These are phyloP conservation scores for Rhodomyrtus psidioides DNA, from an alignment of 441 rosid genomes.

Conservation along the genomic window DNA sequence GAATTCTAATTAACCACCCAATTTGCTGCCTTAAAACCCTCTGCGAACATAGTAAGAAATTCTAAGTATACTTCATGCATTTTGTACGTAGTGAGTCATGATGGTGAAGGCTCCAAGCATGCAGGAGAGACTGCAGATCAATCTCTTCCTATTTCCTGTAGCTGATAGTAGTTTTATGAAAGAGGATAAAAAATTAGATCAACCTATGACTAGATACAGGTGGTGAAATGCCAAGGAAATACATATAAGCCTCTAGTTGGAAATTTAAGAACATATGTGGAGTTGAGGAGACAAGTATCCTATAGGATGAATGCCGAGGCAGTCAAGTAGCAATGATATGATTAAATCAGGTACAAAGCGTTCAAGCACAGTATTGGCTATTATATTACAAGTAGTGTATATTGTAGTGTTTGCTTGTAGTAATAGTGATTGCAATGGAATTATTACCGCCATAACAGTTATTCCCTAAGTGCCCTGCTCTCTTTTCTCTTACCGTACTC, in stretches of 20 bases:
- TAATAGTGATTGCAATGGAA: not conserved
- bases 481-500: not conserved
- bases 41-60: not conserved
- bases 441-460: not conserved
- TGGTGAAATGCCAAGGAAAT: not conserved
- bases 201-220: not conserved
- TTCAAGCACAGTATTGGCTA: not conserved
- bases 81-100: not conserved
- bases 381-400: not conserved
- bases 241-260: not conserved
- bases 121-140: not conserved
- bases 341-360: not conserved
- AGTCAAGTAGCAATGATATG: not conserved
- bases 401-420: not conserved
- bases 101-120: not conserved
- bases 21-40: not conserved
- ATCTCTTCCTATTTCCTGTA: not conserved
- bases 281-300: not conserved
- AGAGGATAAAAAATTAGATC: not conserved
- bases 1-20: not conserved
- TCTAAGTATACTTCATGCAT: not conserved
- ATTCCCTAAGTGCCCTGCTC: not conserved
- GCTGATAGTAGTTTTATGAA: not conserved
- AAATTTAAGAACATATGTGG: not conserved
- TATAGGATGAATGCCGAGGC: not conserved